Conservation (phyloP, 1,284 basidiomycete genomes). For the Rhodotorula mucilaginosa region DNA sequence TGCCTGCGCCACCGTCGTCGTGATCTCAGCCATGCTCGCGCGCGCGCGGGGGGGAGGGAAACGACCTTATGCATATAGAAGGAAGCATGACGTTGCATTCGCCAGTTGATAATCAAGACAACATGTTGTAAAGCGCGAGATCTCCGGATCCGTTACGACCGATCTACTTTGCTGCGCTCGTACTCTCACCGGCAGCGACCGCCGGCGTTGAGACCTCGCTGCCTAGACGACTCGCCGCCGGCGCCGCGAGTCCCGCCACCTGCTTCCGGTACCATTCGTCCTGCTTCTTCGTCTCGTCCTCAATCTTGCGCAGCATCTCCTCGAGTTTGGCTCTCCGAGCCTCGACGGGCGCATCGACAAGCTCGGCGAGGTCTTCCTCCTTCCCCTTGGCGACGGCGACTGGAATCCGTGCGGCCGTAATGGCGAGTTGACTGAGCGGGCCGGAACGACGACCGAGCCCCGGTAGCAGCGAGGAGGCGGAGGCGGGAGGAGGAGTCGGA, state of each 20-base stretch:
- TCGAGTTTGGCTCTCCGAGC: conserved; percentile 19
- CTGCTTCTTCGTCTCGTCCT: not conserved
- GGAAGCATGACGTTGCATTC: not conserved
- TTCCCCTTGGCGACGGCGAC: conserved; percentile 8
- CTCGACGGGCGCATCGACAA: conserved; percentile 2
- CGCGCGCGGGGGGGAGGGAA: too few relatives aligned
- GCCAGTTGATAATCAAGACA: not conserved
- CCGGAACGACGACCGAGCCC: conserved; percentile 13
- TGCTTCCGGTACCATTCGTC: not conserved
- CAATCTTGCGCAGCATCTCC: conserved; percentile 1
- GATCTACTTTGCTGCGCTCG: not conserved
- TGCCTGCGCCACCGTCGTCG: conserved; percentile 9
- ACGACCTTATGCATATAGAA: not conserved
- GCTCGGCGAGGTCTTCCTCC: not conserved
- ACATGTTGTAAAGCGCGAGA: not conserved
- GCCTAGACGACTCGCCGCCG: not conserved
- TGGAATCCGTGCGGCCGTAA: conserved; percentile 14
- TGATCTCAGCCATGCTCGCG: too few relatives aligned
- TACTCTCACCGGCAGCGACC: not conserved
- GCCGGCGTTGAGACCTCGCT: not conserved
- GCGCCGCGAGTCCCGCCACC: not conserved
- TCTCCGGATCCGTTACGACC: not conserved
- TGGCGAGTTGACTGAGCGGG: conserved; percentile 3
- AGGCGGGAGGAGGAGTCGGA: not conserved
- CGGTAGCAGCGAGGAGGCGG: not conserved